Conservation (phyloP, 306 rosid genomes). For the Ormosia semicastrata region DNA sequence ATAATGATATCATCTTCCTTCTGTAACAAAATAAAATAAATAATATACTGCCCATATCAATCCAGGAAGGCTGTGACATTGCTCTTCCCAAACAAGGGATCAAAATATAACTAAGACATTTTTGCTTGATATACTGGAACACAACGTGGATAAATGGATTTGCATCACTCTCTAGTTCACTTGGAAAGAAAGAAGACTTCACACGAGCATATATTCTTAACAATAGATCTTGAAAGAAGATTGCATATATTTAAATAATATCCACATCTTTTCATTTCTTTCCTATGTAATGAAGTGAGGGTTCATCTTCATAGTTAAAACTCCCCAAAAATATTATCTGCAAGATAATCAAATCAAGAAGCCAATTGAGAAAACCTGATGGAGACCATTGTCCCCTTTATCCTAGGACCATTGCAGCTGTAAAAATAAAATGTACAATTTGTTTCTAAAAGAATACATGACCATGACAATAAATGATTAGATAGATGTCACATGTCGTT, state of each 20-base stretch:
- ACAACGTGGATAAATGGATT: slow-evolving; percentile 2
- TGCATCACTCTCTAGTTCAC: background rate
- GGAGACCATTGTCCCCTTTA: background rate
- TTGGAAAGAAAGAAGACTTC: background rate
- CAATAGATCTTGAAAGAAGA: background rate
- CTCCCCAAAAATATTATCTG: background rate
- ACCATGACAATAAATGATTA: background rate
- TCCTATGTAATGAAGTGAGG: background rate
- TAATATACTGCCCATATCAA: background rate
- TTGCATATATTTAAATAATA: background rate
- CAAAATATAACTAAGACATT: background rate
- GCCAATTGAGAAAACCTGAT: background rate
- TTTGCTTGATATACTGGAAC: slow-evolving; percentile 1
- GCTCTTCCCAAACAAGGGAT: background rate
- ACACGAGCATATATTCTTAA: background rate
- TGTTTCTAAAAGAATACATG: background rate
- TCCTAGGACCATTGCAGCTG: background rate
- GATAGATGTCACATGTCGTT: background rate
- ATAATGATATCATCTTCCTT: background rate
- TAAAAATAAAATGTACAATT: background rate
- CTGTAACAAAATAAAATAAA: background rate
- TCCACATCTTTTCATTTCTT: background rate
- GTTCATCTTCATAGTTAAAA: background rate
- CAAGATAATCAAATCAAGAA: slow-evolving; percentile 11
- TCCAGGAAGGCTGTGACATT: background rate